Percentiles rank a stretch among this genome's conserved stretches.
Evolutionary conservation across 225 moss, liverwort and hornwort genomes (phyloP).

Genomic region (Lunularia cruciata): DNA sequence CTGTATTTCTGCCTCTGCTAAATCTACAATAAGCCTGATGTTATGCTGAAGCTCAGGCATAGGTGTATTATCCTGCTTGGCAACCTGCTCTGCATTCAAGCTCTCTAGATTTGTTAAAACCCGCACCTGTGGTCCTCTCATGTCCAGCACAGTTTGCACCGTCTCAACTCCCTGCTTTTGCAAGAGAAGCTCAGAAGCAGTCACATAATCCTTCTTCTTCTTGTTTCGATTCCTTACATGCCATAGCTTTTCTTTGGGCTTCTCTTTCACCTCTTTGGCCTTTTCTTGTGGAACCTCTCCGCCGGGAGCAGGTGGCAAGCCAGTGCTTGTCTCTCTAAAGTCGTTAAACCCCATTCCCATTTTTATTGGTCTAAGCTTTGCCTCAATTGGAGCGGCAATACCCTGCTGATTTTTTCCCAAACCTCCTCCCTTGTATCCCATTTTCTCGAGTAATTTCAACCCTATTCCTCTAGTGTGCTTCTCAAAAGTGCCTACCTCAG

Average conservation of each 20-base stretch:
- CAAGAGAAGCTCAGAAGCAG: constrained; percentile 69
- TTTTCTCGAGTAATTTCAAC: constrained; percentile 83
- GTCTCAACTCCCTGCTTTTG: constrained; percentile 70
- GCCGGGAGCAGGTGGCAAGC: constrained; percentile 68
- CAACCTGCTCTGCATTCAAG: constrained; percentile 74
- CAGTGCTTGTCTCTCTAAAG: constrained; percentile 63
- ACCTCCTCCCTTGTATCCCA: constrained; percentile 98
- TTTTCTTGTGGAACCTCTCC: constrained; percentile 55
- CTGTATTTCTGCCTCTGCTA: constrained; percentile 79
- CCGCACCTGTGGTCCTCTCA: constrained; percentile 84
- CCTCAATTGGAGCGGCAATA: constrained; percentile 83
- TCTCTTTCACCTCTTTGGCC: constrained; percentile 55
- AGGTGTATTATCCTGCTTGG: constrained; percentile 60
- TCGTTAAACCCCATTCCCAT: constrained; percentile 99
- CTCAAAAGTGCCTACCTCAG: constrained; percentile 63
- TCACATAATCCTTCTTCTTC: constrained; percentile 59
- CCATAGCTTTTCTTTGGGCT: constrained; percentile 80
- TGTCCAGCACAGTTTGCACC: constrained; percentile 86
- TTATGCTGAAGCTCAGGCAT: constrained; percentile 93
- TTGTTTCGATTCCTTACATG: constrained; percentile 62
- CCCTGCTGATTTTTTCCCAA: constrained; percentile 92
- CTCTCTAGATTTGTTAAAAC: constrained; percentile 79
- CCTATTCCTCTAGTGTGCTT: constrained; percentile 78
- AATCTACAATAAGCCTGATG: constrained; percentile 72
- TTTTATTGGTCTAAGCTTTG: constrained; percentile 74